These are phyloP conservation scores for Carex cristatella DNA, from an alignment of 176 grass and related monocot genomes.

Conservation along the genomic window DNA sequence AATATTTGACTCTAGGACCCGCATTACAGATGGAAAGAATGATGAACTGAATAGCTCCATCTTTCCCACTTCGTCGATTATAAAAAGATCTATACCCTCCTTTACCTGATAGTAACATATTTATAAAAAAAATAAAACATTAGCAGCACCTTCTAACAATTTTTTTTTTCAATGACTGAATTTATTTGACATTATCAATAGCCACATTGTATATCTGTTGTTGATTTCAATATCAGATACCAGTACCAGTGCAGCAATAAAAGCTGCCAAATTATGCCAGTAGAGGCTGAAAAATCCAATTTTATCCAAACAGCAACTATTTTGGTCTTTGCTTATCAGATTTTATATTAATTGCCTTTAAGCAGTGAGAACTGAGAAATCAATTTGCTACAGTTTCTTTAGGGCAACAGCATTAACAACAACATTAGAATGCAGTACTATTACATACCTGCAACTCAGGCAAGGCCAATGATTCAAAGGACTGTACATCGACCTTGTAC, in stretches of 20 bases:
- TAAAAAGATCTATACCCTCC: slow-evolving; percentile 70
- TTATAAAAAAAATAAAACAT: background rate
- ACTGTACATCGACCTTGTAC: slow-evolving; percentile 83
- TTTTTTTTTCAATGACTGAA: background rate
- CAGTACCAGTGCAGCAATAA: background rate
- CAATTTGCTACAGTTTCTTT: background rate
- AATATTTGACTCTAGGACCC: slow-evolving; percentile 66
- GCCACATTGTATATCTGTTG: background rate
- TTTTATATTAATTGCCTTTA: background rate
- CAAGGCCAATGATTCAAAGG: slow-evolving; percentile 77
- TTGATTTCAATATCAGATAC: background rate
- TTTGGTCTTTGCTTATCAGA: background rate
- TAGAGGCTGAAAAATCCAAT: background rate
- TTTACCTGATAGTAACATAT: slow-evolving; percentile 60
- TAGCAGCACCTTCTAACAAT: background rate
- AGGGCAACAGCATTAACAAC: background rate
- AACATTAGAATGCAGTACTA: background rate
- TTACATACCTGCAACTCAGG: slow-evolving; percentile 67
- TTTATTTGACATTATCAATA: background rate
- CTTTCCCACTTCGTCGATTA: slow-evolving; percentile 94
- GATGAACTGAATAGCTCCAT: slow-evolving; percentile 87
- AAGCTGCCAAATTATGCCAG: background rate
- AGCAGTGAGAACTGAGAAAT: background rate
- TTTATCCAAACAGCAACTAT: background rate
- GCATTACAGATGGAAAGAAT: slow-evolving; percentile 83